A percentile compares a stretch with the other conserved stretches of the same genome.
Conservation (phyloP, 2,329 filamentous ascomycete species). For the Ophiostoma sp. region DNA sequence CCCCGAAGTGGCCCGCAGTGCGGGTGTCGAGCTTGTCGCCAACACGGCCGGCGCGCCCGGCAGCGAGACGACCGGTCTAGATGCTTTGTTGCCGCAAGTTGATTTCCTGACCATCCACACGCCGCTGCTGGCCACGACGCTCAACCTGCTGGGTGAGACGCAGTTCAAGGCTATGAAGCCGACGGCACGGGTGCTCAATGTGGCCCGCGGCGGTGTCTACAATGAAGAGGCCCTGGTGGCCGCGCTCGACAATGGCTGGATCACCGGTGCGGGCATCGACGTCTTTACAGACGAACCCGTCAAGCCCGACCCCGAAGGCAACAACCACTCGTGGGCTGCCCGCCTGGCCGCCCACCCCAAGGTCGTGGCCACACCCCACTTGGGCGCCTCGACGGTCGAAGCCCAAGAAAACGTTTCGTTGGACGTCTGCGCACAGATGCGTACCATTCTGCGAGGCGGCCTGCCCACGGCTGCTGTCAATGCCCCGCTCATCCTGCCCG, state of each 20-base stretch:
- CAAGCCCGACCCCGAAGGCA: slow-evolving; percentile 36
- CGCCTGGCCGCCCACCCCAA: slow-evolving; percentile 67
- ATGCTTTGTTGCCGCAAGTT: slow-evolving; percentile 62
- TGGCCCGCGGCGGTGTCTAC: slow-evolving; percentile 77
- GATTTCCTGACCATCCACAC: slow-evolving; percentile 84
- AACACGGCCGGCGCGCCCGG: background rate
- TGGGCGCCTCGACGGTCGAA: slow-evolving; percentile 78
- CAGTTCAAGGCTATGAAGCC: slow-evolving; percentile 72
- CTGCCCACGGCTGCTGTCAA: slow-evolving; percentile 77
- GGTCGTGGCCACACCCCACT: slow-evolving; percentile 75
- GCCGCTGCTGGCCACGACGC: slow-evolving; percentile 73
- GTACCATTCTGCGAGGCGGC: slow-evolving; percentile 69
- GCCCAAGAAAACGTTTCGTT: slow-evolving; percentile 82
- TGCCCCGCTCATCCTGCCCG: slow-evolving; percentile 75
- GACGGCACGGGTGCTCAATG: slow-evolving; percentile 73
- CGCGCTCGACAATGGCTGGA: slow-evolving; percentile 68
- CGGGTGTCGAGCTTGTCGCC: slow-evolving; percentile 62
- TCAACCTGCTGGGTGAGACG: slow-evolving; percentile 67
- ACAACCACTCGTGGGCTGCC: slow-evolving; percentile 57
- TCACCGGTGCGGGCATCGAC: slow-evolving; percentile 76
- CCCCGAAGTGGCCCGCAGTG: slow-evolving; percentile 66
- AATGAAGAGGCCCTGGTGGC: slow-evolving; percentile 72
- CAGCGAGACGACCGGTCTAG: slow-evolving; percentile 44
- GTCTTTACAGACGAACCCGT: slow-evolving; percentile 78
- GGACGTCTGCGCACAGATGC: slow-evolving; percentile 78